Evolutionary conservation across 2,329 filamentous ascomycete genomes (phyloP).

Genomic region (Epichloe festucae): DNA sequence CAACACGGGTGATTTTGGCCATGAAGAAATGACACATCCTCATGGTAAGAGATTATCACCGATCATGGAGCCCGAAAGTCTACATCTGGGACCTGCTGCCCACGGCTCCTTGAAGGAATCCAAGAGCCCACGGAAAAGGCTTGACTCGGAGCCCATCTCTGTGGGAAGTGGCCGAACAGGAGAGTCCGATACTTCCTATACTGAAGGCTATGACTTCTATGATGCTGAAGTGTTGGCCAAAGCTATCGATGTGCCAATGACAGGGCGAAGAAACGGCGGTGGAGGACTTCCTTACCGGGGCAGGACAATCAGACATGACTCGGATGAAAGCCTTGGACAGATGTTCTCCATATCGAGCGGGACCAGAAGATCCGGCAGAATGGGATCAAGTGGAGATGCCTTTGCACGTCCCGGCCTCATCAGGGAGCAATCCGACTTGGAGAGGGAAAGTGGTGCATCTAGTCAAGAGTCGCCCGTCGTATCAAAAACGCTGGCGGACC

Average conservation of each 20-base stretch:
- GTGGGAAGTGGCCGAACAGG: slow-evolving; percentile 37
- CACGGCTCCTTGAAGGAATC: slow-evolving; percentile 20
- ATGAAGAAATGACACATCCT: slow-evolving; percentile 15
- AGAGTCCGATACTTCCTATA: slow-evolving; percentile 34
- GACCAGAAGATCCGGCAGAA: slow-evolving; percentile 16
- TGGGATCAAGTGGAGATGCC: slow-evolving; percentile 8
- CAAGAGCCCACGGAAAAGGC: slow-evolving; percentile 28
- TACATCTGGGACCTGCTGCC: slow-evolving; percentile 35
- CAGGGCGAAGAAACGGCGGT: slow-evolving; percentile 25
- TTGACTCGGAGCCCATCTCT: slow-evolving; percentile 38
- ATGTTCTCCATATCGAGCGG: slow-evolving; percentile 46
- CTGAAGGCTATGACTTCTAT: slow-evolving; percentile 54
- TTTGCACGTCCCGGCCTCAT: slow-evolving; percentile 17
- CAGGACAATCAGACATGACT: slow-evolving; percentile 34
- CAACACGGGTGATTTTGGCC: slow-evolving; percentile 3
- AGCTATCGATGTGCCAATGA: slow-evolving; percentile 39
- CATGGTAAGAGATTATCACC: slow-evolving; percentile 30
- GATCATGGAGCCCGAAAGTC: slow-evolving; percentile 36
- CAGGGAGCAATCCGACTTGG: slow-evolving; percentile 15
- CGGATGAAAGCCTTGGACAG: slow-evolving; percentile 43
- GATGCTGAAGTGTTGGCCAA: slow-evolving; percentile 40
- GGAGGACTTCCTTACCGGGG: slow-evolving; percentile 16
- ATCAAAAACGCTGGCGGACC: slow-evolving; percentile 1
- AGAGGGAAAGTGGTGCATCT: slow-evolving; percentile 16
- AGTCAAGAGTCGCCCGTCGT: slow-evolving; percentile 25